Conservation (phyloP, 2,329 filamentous ascomycete genomes). For the Colletotrichum sp. region DNA sequence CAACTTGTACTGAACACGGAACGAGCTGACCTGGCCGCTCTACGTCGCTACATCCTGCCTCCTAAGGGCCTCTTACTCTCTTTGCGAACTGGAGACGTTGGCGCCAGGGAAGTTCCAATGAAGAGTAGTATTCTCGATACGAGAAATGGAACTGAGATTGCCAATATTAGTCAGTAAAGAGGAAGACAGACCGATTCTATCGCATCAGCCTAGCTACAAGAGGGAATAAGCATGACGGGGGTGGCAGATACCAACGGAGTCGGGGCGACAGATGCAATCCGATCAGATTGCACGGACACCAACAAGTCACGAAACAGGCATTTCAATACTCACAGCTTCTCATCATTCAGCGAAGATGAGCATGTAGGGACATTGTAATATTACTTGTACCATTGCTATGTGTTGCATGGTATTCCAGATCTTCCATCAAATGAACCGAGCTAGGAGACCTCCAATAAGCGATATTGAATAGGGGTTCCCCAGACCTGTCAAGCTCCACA, state of each 20-base stretch:
- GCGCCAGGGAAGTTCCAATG: background rate
- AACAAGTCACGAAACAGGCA: background rate
- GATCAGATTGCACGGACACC: background rate
- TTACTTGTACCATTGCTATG: background rate
- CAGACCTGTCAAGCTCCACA: background rate
- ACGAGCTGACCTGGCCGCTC: background rate
- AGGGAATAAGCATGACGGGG: background rate
- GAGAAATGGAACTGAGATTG: background rate
- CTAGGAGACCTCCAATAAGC: background rate
- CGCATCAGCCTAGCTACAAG: background rate
- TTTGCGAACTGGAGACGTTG: background rate
- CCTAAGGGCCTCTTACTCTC: background rate
- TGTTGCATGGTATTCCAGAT: background rate
- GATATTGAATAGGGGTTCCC: background rate
- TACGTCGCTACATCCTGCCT: background rate
- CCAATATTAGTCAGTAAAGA: background rate
- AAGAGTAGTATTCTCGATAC: background rate
- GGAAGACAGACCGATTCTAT: background rate
- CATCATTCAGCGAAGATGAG: background rate
- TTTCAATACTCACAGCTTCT: background rate
- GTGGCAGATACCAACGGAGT: background rate
- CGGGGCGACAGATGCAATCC: background rate
- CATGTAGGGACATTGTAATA: fast-evolving
- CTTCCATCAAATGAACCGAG: background rate
- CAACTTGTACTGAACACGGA: too few relatives aligned